Evolutionary conservation across 1,284 basidiomycete species (phyloP).

Genomic region (Xanthoconium separans): DNA sequence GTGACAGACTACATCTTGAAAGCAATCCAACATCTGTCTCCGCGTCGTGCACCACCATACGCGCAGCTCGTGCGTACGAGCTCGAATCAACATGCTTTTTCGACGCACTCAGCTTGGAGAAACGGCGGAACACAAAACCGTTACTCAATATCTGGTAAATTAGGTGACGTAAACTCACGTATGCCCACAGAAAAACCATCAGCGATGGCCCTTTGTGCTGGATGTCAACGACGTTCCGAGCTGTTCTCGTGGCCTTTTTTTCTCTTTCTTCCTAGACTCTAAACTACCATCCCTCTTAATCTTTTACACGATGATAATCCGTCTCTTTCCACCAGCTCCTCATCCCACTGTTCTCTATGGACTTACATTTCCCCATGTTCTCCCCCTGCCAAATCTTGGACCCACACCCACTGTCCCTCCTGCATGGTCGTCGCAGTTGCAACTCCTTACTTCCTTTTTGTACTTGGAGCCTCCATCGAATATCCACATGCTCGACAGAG

Average conservation of each 20-base stretch:
- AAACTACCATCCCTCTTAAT: slow-evolving; percentile 29
- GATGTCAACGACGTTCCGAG: slow-evolving; percentile 30
- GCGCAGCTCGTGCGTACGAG: too few relatives aligned
- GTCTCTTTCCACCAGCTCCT: slow-evolving; percentile 54
- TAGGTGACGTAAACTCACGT: slow-evolving; percentile 33
- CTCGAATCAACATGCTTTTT: neutral
- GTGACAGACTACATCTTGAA: too few relatives aligned
- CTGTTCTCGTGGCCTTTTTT: neutral
- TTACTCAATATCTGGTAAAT: slow-evolving; percentile 13
- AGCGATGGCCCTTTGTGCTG: slow-evolving; percentile 22
- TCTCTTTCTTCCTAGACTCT: slow-evolving; percentile 17
- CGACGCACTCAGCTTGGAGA: neutral
- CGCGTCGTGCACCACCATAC: too few relatives aligned
- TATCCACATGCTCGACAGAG: slow-evolving; percentile 64
- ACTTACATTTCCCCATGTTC: slow-evolving; percentile 53
- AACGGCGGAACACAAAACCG: neutral
- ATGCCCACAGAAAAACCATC: slow-evolving; percentile 30
- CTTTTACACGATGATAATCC: slow-evolving; percentile 57
- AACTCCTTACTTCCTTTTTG: slow-evolving; percentile 46
- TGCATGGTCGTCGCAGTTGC: slow-evolving; percentile 57
- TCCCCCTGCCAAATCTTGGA: slow-evolving; percentile 43
- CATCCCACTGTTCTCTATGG: slow-evolving; percentile 73
- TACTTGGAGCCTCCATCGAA: slow-evolving; percentile 57
- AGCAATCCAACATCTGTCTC: too few relatives aligned
- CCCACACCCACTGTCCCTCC: slow-evolving; percentile 41